Evolutionary conservation across 306 rosid genomes (phyloP), one percentile per base, ranked within the genome.

Genomic region (Mimosa pudica): DNA sequence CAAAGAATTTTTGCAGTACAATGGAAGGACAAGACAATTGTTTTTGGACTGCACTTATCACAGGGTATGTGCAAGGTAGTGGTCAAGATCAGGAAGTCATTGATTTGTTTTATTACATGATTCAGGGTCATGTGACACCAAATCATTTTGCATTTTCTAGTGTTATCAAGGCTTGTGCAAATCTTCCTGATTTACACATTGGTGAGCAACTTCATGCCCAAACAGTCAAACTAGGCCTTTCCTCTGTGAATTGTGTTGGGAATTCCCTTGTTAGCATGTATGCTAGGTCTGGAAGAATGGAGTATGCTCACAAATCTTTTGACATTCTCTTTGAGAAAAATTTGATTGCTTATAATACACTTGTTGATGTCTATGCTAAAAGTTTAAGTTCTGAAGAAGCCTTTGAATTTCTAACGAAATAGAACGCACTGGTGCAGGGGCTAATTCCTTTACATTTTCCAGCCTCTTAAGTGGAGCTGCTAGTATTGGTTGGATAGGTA

Each of bases 391-490:
- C 82, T 77, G 79, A 80, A 72, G 84, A 85, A 70, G 83, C 82
- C 38, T 61, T 84, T 70, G 48, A 82, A 67, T 80, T 76, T 85
- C 71, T 70, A 73, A 73, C 54, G 85, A 73, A 69, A 84, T 71
- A 52, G 85, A 82, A 71, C 81, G 70, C 75, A 42, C 52, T n/a
- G 88, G 87, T 70, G 38, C 58, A 58, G 88, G 91, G 48, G 80
- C 81, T 51, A 80, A 82, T 76, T 76, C 88, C 16, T 90, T 82
- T 83, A 85, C 91, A 60, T 87, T 72, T 85, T 92, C 89, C 51
- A 85, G 90, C 78, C 92, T 90, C 71, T 85, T 90, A 44, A 88
- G 94, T 74, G 94, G 87, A 6, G 92, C 92, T 72, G 94, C 92
- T 54, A 83, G 82, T 79, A 68, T 87, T 2, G 89, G 89, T 66